These are phyloP conservation scores for Fusarium sp. DNA, from an alignment of 2,329 filamentous ascomycete species.

Conservation along the genomic window DNA sequence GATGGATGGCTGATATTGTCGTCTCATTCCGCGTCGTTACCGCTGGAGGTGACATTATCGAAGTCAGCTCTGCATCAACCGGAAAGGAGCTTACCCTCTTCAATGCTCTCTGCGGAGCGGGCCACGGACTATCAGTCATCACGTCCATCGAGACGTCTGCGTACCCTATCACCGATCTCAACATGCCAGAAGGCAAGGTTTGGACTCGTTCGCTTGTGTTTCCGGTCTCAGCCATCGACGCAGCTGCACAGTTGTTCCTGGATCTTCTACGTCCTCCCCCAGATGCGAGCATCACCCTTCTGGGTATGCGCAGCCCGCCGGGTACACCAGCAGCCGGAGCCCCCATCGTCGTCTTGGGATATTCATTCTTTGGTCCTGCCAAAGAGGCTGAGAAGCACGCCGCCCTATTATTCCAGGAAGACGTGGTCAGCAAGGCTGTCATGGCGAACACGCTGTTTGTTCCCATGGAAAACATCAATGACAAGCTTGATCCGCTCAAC, in stretches of 20 bases:
- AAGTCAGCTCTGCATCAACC: conserved; percentile 18
- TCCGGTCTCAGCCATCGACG: conserved; percentile 33
- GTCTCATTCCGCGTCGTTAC: conserved; percentile 46
- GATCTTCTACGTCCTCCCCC: conserved; percentile 28
- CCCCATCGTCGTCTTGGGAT: conserved; percentile 45
- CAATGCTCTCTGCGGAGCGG: conserved; percentile 49
- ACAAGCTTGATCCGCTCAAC: conserved; percentile 37
- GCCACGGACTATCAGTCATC: conserved; percentile 50
- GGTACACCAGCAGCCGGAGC: conserved; percentile 44
- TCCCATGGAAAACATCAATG: conserved; percentile 39
- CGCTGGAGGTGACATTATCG: conserved; percentile 18
- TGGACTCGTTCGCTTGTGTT: conserved; percentile 50
- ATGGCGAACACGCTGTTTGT: conserved; percentile 38
- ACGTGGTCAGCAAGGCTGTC: conserved; percentile 34
- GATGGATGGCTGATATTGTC: conserved; percentile 50
- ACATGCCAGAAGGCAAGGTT: conserved; percentile 45
- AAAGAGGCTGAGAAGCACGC: conserved; percentile 40
- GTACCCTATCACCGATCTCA: conserved; percentile 41
- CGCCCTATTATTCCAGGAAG: conserved; percentile 25
- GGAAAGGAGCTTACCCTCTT: conserved; percentile 46
- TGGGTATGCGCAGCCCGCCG: conserved; percentile 46
- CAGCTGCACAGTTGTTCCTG: conserved; percentile 39
- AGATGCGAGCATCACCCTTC: conserved; percentile 33
- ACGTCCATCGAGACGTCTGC: conserved; percentile 43
- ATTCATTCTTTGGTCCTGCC: conserved; percentile 41